Percentiles rank a stretch among this genome's conserved stretches.
Evolutionary conservation across 2,329 filamentous ascomycete genomes (phyloP).

Genomic region (Canariomyces notabilis): DNA sequence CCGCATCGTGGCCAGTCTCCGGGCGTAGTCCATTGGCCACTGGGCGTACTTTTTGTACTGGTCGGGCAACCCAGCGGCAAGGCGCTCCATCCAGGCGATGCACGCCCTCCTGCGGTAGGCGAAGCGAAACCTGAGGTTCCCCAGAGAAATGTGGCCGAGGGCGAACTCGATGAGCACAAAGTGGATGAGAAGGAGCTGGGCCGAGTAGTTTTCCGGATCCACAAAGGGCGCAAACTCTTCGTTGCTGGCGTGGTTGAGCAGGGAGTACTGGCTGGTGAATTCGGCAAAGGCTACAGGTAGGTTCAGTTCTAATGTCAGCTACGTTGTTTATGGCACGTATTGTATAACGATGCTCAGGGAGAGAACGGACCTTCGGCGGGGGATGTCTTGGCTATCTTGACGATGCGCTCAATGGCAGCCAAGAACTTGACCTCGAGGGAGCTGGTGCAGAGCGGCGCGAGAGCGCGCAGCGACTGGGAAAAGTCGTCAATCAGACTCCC

Average conservation of each 20-base stretch:
- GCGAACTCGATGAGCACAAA: slow-evolving; percentile 30
- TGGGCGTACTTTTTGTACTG: slow-evolving; percentile 19
- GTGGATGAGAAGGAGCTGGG: slow-evolving; percentile 35
- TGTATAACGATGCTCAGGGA: too few species aligned
- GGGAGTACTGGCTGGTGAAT: slow-evolving; percentile 27
- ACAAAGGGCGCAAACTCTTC: slow-evolving; percentile 32
- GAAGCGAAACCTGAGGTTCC: slow-evolving; percentile 11
- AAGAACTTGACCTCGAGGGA: slow-evolving; percentile 31
- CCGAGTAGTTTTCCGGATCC: slow-evolving; percentile 28
- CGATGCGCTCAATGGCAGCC: slow-evolving; percentile 29
- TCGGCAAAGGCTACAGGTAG: slow-evolving; percentile 26
- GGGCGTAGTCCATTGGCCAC: slow-evolving; percentile 19
- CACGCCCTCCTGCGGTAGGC: slow-evolving; percentile 15
- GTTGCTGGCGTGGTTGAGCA: slow-evolving; percentile 26
- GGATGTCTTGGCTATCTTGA: slow-evolving; percentile 24
- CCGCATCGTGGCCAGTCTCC: neutral
- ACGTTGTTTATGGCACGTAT: too few species aligned
- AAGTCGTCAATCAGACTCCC: slow-evolving; percentile 28
- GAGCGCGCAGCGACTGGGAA: slow-evolving; percentile 25
- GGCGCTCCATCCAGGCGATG: slow-evolving; percentile 19
- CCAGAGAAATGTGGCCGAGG: slow-evolving; percentile 20
- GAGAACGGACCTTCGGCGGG: slow-evolving; percentile 30
- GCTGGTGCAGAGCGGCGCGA: slow-evolving; percentile 31
- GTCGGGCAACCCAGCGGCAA: slow-evolving; percentile 15
- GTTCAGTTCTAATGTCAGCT: too few species aligned